Evolutionary conservation across 768 basidiomycete genomes (phyloP).

Genomic region (Phanerochaete sordida): DNA sequence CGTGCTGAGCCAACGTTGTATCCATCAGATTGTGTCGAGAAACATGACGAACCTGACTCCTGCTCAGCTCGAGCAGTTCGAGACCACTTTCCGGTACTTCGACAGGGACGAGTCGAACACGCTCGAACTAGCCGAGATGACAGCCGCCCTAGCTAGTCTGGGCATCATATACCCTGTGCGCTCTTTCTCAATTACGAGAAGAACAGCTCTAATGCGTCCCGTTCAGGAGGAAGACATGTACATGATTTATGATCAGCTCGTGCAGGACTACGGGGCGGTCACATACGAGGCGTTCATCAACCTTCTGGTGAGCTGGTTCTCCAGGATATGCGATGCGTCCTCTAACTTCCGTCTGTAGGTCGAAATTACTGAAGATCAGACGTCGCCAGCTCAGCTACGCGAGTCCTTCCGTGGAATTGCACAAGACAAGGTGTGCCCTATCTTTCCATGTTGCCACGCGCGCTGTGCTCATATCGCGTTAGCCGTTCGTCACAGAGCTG

Average conservation of each 20-base stretch:
- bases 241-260: constrained; percentile 75
- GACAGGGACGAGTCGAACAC: constrained; percentile 92
- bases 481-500: constrained; percentile 92
- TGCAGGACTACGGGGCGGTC: constrained; percentile 81
- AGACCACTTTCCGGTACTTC: constrained; percentile 96
- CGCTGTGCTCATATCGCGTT: constrained; percentile 14
- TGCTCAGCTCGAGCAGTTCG: constrained; percentile 94
- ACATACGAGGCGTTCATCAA: constrained; percentile 95
- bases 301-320: constrained; percentile 61
- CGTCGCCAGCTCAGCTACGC: constrained; percentile 85
- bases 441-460: too few species aligned
- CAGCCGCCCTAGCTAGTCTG: constrained; percentile 90
- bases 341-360: constrained; percentile 52
- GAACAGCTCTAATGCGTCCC: not conserved
- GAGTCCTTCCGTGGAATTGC: constrained; percentile 94
- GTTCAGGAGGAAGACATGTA: constrained; percentile 82
- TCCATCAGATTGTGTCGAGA: constrained; percentile 92
- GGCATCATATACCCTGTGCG: constrained; percentile 86
- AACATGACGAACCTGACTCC: constrained; percentile 95
- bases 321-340: not conserved
- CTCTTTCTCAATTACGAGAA: not conserved
- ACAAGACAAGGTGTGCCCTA: constrained; percentile 72
- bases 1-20: not conserved
- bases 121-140: constrained; percentile 78
- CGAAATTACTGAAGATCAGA: constrained; percentile 94